Conservation (phyloP, 2,329 filamentous ascomycete species). For the Alternaria brassicae region DNA sequence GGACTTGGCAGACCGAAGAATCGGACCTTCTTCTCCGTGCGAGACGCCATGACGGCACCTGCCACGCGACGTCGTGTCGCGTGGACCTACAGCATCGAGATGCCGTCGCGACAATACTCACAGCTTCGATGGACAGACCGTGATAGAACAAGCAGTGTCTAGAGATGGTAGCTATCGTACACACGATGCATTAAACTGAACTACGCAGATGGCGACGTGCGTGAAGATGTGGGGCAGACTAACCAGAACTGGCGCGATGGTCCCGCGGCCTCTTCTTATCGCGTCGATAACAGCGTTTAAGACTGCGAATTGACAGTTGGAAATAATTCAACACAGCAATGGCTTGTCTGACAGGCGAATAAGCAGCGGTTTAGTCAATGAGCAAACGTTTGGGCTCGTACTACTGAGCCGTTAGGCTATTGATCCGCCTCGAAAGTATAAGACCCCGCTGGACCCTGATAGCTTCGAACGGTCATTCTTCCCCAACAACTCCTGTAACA, state of each 20-base stretch:
- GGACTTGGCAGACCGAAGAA: slow-evolving; percentile 2
- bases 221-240: slow-evolving; percentile 19
- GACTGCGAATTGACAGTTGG: slow-evolving; percentile 9
- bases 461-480: slow-evolving; percentile 10
- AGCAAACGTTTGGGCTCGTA: background rate
- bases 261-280: slow-evolving; percentile 20
- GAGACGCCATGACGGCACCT: background rate
- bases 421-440: slow-evolving; percentile 22
- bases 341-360: slow-evolving; percentile 11
- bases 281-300: slow-evolving; percentile 14
- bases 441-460: slow-evolving; percentile 27
- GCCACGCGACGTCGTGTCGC: background rate
- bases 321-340: background rate
- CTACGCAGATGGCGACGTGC: slow-evolving; percentile 5
- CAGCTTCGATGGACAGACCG: background rate
- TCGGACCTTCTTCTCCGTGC: slow-evolving; percentile 5
- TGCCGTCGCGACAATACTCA: background rate
- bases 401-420: background rate
- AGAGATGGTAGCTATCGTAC: slow-evolving; percentile 10
- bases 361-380: background rate
- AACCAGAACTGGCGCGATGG: slow-evolving; percentile 11
- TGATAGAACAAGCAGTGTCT: background rate
- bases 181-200: slow-evolving; percentile 15
- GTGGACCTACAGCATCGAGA: slow-evolving; percentile 4
- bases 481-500: slow-evolving; percentile 7